Conservation (phyloP, 805 yeast species). For the Cyberlindnera japonica region DNA sequence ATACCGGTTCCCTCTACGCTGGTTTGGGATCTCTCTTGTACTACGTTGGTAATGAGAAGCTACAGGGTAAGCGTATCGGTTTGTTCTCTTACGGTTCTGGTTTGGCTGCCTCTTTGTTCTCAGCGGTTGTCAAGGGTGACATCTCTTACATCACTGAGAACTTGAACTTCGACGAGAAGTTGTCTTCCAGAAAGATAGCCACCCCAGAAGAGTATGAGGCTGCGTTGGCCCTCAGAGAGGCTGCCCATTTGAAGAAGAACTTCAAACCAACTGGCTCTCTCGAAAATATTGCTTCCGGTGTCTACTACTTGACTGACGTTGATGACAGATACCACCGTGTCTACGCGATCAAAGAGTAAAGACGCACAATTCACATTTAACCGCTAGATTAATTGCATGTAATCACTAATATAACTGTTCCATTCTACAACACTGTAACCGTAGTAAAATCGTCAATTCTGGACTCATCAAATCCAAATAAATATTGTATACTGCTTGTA, state of each 20-base stretch:
- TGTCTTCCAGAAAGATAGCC: slow-evolving; percentile 59
- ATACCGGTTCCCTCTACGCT: slow-evolving; percentile 91
- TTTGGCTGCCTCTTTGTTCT: slow-evolving; percentile 85
- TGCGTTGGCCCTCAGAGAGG: slow-evolving; percentile 82
- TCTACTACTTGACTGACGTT: slow-evolving; percentile 77
- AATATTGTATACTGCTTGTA: no score
- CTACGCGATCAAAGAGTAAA: slow-evolving; percentile 64
- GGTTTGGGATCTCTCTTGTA: slow-evolving; percentile 78
- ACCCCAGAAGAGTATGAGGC: slow-evolving; percentile 80
- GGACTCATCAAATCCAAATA: no score
- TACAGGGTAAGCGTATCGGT: slow-evolving; percentile 84
- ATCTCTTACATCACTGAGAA: slow-evolving; percentile 58
- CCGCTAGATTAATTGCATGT: background rate
- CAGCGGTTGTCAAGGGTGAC: slow-evolving; percentile 79
- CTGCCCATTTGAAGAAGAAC: slow-evolving; percentile 76
- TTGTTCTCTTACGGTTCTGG: slow-evolving; percentile 98
- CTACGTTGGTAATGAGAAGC: slow-evolving; percentile 66
- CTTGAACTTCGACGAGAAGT: slow-evolving; percentile 64
- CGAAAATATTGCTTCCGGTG: slow-evolving; percentile 67
- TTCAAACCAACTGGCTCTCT: slow-evolving; percentile 77
- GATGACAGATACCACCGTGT: slow-evolving; percentile 87
- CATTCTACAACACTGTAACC: no score
- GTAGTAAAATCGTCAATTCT: no score
- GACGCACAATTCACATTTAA: background rate
- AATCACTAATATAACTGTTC: background rate